Percentiles rank a stretch among this genome's conserved stretches.
phyloP scores from a whole-genome alignment of 441 rosid species.

The Hura crepitans region DNA sequence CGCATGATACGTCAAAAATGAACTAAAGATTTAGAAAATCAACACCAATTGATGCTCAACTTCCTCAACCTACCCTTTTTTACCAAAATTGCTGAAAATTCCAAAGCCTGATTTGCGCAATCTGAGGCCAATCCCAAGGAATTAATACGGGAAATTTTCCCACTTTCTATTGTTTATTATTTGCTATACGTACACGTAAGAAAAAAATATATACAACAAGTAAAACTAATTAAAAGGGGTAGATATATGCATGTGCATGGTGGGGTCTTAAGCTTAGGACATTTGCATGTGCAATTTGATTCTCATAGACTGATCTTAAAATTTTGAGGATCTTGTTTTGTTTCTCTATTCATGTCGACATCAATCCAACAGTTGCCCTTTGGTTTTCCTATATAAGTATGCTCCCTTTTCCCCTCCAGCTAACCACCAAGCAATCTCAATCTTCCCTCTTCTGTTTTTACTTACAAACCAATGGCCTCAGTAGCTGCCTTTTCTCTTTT shows the following conservation, averaged over 20 bases:
- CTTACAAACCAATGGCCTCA: conserved; percentile 29
- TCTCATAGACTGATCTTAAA: conserved; percentile 17
- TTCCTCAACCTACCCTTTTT: not conserved
- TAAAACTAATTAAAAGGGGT: conserved; percentile 19
- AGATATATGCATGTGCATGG: conserved; percentile 46
- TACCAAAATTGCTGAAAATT: no score
- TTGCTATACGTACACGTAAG: not conserved
- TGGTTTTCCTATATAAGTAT: conserved; percentile 35
- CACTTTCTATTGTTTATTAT: no score
- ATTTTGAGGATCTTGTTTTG: conserved; percentile 26
- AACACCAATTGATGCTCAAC: not conserved
- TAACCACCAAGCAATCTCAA: conserved; percentile 10
- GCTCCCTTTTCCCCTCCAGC: conserved; percentile 10
- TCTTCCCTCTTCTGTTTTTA: not conserved
- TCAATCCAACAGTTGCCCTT: not conserved
- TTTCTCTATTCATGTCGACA: conserved; percentile 23
- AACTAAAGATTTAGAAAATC: not conserved
- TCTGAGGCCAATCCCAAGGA: conserved; percentile 15
- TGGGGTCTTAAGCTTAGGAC: conserved; percentile 43
- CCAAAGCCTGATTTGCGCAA: conserved; percentile 7
- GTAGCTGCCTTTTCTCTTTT: conserved; percentile 30
- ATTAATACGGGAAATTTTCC: no score
- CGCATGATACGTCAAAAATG: not conserved
- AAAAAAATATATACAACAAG: not conserved
- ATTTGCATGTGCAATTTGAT: conserved; percentile 60